Evolutionary conservation across 768 basidiomycete genomes (phyloP).

Genomic region (Collybia nuda): DNA sequence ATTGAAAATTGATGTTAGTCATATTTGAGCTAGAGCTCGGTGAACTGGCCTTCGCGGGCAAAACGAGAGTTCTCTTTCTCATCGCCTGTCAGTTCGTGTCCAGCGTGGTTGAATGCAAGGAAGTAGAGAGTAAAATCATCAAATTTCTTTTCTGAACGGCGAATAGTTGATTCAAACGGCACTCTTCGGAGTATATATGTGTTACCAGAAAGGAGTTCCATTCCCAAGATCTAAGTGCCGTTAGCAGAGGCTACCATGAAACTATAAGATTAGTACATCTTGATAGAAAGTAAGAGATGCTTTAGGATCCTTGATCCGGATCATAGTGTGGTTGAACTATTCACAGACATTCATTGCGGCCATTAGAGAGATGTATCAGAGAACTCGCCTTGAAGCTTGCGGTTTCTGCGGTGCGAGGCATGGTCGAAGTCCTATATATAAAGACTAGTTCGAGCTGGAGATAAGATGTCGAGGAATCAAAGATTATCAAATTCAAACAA

Average conservation of each 20-base stretch:
- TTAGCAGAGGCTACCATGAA: neutral
- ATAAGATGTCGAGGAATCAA: too few relatives aligned
- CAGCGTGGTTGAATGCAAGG: slow-evolving; percentile 74
- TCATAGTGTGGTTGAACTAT: slow-evolving; percentile 86
- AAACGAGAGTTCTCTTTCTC: slow-evolving; percentile 51
- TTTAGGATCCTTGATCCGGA: slow-evolving; percentile 87
- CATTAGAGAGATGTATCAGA: neutral
- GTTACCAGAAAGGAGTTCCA: slow-evolving; percentile 68
- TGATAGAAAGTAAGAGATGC: slow-evolving; percentile 80
- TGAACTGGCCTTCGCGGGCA: slow-evolving; percentile 61
- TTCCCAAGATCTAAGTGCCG: slow-evolving; percentile 55
- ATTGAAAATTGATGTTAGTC: neutral
- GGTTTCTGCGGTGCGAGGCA: slow-evolving; percentile 67
- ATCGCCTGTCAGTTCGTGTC: slow-evolving; percentile 46
- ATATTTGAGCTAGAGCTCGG: neutral
- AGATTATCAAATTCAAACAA: too few relatives aligned
- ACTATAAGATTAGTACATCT: slow-evolving; percentile 41
- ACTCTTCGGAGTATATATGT: neutral
- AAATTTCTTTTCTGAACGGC: slow-evolving; percentile 48
- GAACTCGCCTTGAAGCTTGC: slow-evolving; percentile 57
- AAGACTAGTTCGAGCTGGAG: too few relatives aligned
- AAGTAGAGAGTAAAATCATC: slow-evolving; percentile 79
- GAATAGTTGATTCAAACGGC: neutral
- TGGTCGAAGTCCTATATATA: slow-evolving; percentile 22
- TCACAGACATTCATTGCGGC: neutral